These are phyloP conservation scores for Fusarium burgessii DNA, from an alignment of 2,329 filamentous ascomycete genomes.

Conservation along the genomic window DNA sequence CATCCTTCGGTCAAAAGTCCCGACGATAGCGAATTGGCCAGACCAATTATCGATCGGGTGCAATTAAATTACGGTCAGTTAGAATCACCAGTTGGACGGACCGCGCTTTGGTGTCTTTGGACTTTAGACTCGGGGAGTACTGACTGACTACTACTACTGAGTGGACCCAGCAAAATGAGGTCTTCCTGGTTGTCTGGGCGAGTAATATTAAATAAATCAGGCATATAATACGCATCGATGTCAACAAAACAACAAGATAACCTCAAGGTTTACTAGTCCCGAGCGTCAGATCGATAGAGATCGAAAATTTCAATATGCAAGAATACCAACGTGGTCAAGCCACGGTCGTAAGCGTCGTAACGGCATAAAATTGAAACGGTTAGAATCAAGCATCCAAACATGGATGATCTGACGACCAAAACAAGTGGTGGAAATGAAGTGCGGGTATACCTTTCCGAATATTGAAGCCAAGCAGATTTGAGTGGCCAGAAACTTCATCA, in stretches of 20 bases:
- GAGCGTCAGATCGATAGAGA: background rate
- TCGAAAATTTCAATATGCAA: constrained; percentile 5
- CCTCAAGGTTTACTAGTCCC: background rate
- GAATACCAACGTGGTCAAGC: background rate
- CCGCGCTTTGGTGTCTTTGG: constrained; percentile 1
- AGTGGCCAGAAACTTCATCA: constrained; percentile 20
- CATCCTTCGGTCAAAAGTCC: constrained; percentile 3
- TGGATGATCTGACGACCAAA: constrained; percentile 30
- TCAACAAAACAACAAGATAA: background rate
- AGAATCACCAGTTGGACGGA: constrained; percentile 4
- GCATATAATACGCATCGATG: background rate
- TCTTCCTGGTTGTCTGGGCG: constrained; percentile 10
- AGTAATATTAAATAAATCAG: constrained; percentile 1
- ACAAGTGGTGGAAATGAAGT: constrained; percentile 45
- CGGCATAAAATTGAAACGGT: constrained; percentile 7
- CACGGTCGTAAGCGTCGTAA: background rate
- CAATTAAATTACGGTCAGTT: constrained; percentile 1
- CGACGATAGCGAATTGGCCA: constrained; percentile 12
- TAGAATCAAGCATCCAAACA: background rate
- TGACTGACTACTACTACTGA: constrained; percentile 8
- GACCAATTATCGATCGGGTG: constrained; percentile 21
- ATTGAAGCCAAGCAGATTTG: constrained; percentile 5
- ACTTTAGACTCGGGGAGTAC: background rate
- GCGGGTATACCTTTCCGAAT: constrained; percentile 22
- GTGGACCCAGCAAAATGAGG: constrained; percentile 16